Conservation (phyloP, 139 green algal species). For the Picochlorum sp. region DNA sequence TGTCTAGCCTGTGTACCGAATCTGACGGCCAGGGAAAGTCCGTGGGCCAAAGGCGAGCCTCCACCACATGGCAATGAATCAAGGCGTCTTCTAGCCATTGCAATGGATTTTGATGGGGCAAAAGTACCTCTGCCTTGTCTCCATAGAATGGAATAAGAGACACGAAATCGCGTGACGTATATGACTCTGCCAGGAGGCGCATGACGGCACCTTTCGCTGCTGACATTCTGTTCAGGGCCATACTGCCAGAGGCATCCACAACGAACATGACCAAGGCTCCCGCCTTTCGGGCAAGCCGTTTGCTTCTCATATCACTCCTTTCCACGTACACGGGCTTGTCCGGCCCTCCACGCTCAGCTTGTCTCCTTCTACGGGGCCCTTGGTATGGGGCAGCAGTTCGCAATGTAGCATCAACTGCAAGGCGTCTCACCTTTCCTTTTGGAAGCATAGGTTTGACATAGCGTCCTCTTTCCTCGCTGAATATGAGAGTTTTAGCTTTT, state of each 20-base stretch:
- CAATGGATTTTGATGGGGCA: conserved; percentile 96
- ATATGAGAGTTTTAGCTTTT: conserved; percentile 95
- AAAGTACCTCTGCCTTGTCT: conserved; percentile 93
- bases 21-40: conserved; percentile 70
- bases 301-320: conserved; percentile 91
- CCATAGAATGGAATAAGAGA: conserved; percentile 97
- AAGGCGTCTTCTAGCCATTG: conserved; percentile 90
- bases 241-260: conserved; percentile 81
- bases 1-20: conserved; percentile 62
- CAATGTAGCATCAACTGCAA: conserved; percentile 97
- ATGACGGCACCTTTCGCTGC: conserved; percentile 95
- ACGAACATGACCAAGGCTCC: conserved; percentile 86
- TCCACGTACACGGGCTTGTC: conserved; percentile 86
- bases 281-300: conserved; percentile 94
- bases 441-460: conserved; percentile 99
- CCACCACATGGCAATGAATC: conserved; percentile 94
- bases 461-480: conserved; percentile 78
- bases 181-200: conserved; percentile 84
- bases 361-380: conserved; percentile 39
- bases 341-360: conserved; percentile 13
- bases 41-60: conserved; percentile 93
- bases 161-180: conserved; percentile 91
- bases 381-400: conserved; percentile 93
- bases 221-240: conserved; percentile 98
- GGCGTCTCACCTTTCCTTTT: conserved; percentile 79